Evolutionary conservation across 768 basidiomycete species (phyloP).

Genomic region (Chalciporus chontae): DNA sequence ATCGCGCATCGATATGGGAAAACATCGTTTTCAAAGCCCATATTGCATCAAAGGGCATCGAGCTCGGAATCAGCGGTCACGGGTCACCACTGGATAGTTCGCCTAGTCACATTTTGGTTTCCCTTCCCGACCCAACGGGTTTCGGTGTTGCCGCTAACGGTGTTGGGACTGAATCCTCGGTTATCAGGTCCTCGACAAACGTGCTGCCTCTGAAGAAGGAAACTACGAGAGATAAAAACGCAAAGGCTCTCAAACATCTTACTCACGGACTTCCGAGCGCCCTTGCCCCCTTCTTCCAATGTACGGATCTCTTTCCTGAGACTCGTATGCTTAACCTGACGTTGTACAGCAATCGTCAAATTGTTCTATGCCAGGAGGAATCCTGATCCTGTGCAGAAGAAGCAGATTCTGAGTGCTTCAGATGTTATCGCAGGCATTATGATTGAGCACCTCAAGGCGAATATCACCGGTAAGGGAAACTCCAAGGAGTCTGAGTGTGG

Average conservation of each 20-base stretch:
- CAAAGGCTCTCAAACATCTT: conserved; percentile 73
- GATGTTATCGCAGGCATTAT: conserved; percentile 68
- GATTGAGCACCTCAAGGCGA: conserved; percentile 60
- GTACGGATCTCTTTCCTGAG: conserved; percentile 38
- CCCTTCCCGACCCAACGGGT: conserved; percentile 38
- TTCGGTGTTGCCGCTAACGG: conserved; percentile 32
- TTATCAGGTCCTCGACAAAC: conserved; percentile 15
- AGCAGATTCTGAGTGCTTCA: conserved; percentile 71
- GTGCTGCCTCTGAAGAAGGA: conserved; percentile 36
- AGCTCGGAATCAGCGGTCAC: conserved; percentile 40
- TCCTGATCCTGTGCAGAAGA: conserved; percentile 69
- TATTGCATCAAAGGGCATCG: conserved; percentile 51
- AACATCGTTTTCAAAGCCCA: conserved; percentile 73
- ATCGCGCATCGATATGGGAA: conserved; percentile 84
- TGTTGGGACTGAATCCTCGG: conserved; percentile 23
- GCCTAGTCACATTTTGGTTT: conserved; percentile 40
- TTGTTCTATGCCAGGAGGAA: conserved; percentile 81
- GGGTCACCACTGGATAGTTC: conserved; percentile 48
- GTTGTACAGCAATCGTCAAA: conserved; percentile 69
- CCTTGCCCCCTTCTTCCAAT: conserved; percentile 82
- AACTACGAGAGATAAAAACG: conserved; percentile 58
- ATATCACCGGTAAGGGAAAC: conserved; percentile 48
- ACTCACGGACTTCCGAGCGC: conserved; percentile 73
- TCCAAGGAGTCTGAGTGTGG: conserved; percentile 1
- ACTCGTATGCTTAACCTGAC: conserved; percentile 4